Conservation (phyloP, 768 basidiomycete species). For the Termitomyces sp. region DNA sequence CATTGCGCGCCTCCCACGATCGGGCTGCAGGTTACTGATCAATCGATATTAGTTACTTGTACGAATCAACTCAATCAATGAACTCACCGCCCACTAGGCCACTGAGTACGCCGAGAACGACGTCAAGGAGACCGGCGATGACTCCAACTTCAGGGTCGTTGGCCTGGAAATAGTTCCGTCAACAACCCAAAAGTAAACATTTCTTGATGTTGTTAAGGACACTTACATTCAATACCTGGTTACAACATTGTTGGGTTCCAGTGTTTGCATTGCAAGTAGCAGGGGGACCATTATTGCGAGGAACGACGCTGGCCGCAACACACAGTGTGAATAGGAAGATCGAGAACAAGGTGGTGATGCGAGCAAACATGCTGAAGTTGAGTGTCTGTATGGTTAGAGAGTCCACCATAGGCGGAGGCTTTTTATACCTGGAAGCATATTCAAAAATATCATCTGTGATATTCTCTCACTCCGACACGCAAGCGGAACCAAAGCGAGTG, state of each 20-base stretch:
- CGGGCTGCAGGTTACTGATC: slow-evolving; percentile 11
- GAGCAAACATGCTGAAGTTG: slow-evolving; percentile 8
- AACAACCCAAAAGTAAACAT: background rate
- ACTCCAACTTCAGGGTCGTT: background rate
- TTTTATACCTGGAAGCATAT: slow-evolving; percentile 1
- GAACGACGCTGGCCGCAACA: slow-evolving; percentile 1
- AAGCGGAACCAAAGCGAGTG: background rate
- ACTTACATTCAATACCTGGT: background rate
- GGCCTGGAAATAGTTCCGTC: background rate
- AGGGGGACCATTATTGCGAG: background rate
- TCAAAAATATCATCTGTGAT: background rate
- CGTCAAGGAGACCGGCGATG: slow-evolving; percentile 9
- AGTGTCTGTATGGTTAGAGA: background rate
- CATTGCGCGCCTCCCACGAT: slow-evolving; percentile 6
- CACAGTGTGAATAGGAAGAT: slow-evolving; percentile 6
- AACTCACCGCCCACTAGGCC: slow-evolving; percentile 12
- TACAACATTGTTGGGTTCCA: slow-evolving; percentile 5
- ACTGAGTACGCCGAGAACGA: background rate
- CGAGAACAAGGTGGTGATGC: slow-evolving; percentile 7
- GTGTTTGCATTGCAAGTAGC: background rate
- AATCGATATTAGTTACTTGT: background rate
- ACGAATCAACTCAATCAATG: background rate
- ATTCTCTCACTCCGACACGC: background rate
- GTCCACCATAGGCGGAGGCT: background rate
- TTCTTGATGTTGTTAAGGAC: background rate